A percentile compares a stretch with the other conserved stretches of the same genome.
phyloP scores from a whole-genome alignment of 257 asterid species.

The Leonotis leonurus region DNA sequence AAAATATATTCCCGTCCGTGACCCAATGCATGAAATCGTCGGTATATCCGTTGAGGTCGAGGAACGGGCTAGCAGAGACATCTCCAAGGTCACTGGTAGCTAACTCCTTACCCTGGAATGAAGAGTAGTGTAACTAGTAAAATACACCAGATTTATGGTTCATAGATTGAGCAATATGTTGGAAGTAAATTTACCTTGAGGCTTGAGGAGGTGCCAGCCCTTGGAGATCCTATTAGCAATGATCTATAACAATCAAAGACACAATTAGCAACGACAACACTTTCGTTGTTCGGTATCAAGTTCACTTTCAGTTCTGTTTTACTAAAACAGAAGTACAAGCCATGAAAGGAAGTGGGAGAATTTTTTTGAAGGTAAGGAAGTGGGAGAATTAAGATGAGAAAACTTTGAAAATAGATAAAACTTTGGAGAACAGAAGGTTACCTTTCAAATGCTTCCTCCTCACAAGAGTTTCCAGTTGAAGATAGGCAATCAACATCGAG shows the following conservation, averaged over 20 bases:
- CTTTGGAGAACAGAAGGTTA: constrained; percentile 11
- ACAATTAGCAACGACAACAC: neutral
- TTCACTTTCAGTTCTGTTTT: no score
- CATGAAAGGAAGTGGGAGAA: no score
- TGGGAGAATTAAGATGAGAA: no score
- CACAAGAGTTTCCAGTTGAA: constrained; percentile 86
- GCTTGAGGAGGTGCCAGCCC: constrained; percentile 40
- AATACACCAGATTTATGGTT: neutral
- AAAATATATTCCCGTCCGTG: constrained; percentile 39
- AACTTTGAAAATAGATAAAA: no score
- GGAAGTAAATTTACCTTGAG: constrained; percentile 46
- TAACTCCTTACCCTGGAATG: constrained; percentile 41
- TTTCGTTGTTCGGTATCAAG: neutral
- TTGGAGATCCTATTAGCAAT: constrained; percentile 38
- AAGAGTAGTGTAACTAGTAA: neutral
- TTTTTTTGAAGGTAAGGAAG: no score
- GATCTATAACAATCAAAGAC: constrained; percentile 43
- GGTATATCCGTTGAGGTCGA: constrained; percentile 33
- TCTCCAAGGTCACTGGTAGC: constrained; percentile 25
- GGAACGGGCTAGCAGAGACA: constrained; percentile 21
- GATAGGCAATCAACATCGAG: constrained; percentile 74
- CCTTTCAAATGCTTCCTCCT: constrained; percentile 81
- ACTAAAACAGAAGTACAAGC: no score
- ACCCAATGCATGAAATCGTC: constrained; percentile 72
- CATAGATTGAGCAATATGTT: neutral